These are phyloP conservation scores for Moesziomyces sp. DNA, from an alignment of 1,284 basidiomycete genomes.

Conservation along the genomic window DNA sequence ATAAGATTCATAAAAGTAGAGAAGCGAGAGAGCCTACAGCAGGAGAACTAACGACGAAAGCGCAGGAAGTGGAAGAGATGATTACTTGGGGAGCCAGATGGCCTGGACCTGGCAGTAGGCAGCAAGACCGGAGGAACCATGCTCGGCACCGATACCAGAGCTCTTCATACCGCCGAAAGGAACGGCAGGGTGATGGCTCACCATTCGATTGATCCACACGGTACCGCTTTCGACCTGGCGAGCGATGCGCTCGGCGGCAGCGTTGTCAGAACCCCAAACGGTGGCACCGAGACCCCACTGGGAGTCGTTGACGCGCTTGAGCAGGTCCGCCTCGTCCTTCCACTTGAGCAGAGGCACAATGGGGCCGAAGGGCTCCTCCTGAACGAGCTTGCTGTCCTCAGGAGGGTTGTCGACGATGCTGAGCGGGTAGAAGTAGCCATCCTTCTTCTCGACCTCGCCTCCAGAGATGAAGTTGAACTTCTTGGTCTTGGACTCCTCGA, in stretches of 20 bases:
- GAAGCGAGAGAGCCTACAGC: too few relatives aligned
- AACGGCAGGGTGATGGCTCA: constrained; percentile 19
- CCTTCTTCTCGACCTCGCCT: constrained; percentile 29
- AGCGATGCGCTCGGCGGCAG: constrained; percentile 26
- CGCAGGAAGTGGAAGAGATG: too few relatives aligned
- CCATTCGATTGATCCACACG: constrained; percentile 24
- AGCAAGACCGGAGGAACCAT: constrained; percentile 18
- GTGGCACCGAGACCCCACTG: constrained; percentile 39
- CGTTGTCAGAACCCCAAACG: constrained; percentile 31
- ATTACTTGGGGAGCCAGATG: constrained; percentile 16
- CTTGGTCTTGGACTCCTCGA: constrained; percentile 37
- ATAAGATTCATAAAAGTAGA: too few relatives aligned
- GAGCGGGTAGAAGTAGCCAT: constrained; percentile 42
- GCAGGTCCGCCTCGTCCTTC: constrained; percentile 43
- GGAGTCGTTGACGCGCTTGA: constrained; percentile 46
- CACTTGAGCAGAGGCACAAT: constrained; percentile 50
- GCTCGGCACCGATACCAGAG: constrained; percentile 38
- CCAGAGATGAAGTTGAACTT: constrained; percentile 38
- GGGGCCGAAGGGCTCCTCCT: constrained; percentile 52
- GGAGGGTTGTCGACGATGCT: constrained; percentile 49
- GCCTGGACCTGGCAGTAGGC: constrained; percentile 27
- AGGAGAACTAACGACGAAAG: too few relatives aligned
- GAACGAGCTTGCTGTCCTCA: constrained; percentile 37
- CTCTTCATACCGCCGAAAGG: constrained; percentile 42
- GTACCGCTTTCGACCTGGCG: constrained; percentile 39